Base-by-base conservation (phyloP, 805 yeast species). In the Yarrowia keelungensis region DNA sequence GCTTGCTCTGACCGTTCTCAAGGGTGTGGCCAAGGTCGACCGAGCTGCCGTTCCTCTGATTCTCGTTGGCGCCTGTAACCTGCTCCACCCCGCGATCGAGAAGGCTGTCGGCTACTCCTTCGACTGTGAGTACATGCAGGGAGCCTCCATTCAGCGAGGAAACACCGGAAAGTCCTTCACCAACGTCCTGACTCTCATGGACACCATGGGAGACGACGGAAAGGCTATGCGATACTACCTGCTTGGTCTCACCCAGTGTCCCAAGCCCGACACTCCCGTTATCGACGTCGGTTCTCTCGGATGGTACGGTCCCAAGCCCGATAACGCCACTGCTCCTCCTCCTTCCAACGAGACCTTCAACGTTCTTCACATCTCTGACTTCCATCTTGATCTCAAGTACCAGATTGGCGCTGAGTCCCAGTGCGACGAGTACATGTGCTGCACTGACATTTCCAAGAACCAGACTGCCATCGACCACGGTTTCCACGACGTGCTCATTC, bases 331-430 rank as follows among this genome's bases (percentile, higher is more conserved):
- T 12, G 26, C 49, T 15, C 71, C 74, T 8, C 41, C 50, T 36
- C 50, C 65, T 3, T 59, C 70, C 14, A 74, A 74, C 69, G 80
- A 82, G 69, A 79, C 81, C 1, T 85, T 87, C 76, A 85, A 87
- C 70, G 91, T 87, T 5, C 79, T 89, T 69, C 93, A 89, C 72
- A 73, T 89, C 36, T 83, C 89, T 22, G 92, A 89, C 74, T 85
- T 88, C 76, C 92, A 89, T 76, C 76, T 87, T 56, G 85, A 87
- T 74, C 76, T 84, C 69, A 84, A 75, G 69, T 82, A 77, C 76
- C 82, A 77, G 71, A 83, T 76, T 69, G 84, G 79, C 74, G 85
- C 76, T 73, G 83, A 77, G 70, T 83, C 76, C 68, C 77, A 79
- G 51, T 79, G 78, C 65, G 79, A 82, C 72, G 81, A 81, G 69